Percentiles rank a stretch among this genome's conserved stretches.
phyloP scores from a whole-genome alignment of 2,329 filamentous ascomycete genomes.

The Huntiella abstrusa region DNA sequence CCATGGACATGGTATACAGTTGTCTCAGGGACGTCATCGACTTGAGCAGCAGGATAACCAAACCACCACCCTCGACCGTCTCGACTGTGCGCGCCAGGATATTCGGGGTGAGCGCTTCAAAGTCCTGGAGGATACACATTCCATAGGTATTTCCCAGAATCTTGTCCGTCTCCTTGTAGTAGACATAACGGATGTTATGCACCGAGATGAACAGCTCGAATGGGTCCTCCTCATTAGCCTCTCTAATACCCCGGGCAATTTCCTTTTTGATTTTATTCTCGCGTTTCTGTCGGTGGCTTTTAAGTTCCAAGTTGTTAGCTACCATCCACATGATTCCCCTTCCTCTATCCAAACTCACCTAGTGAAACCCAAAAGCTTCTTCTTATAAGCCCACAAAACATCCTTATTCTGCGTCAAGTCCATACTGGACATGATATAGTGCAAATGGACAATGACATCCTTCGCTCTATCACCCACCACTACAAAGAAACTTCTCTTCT shows the following conservation, averaged over 20 bases:
- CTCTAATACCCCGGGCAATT: constrained; percentile 82
- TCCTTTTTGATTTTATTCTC: constrained; percentile 98
- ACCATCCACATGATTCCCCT: background rate
- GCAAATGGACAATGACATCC: constrained; percentile 84
- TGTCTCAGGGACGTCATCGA: constrained; percentile 96
- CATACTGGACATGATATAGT: constrained; percentile 79
- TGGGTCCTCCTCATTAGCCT: constrained; percentile 80
- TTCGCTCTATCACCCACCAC: constrained; percentile 88
- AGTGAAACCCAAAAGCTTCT: constrained; percentile 85
- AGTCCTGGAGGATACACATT: constrained; percentile 96
- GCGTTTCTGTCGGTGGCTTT: constrained; percentile 88
- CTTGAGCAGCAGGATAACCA: constrained; percentile 81
- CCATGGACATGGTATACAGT: constrained; percentile 92
- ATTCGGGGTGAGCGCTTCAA: constrained; percentile 95
- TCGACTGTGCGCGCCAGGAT: constrained; percentile 86
- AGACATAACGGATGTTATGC: constrained; percentile 95
- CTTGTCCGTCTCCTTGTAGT: constrained; percentile 99
- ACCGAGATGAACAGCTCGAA: constrained; percentile 96
- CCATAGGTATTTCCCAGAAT: constrained; percentile 95
- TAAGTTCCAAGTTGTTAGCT: background rate
- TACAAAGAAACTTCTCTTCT: constrained; percentile 96
- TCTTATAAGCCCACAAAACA: constrained; percentile 97
- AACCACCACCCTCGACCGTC: constrained; percentile 87
- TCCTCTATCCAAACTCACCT: constrained; percentile 25
- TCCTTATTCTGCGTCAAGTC: constrained; percentile 83